A percentile compares a stretch with the other conserved stretches of the same genome.
These are phyloP conservation scores for Globisporangium spinosum DNA, from an alignment of 352 stramenopile species.

Conservation along the genomic window DNA sequence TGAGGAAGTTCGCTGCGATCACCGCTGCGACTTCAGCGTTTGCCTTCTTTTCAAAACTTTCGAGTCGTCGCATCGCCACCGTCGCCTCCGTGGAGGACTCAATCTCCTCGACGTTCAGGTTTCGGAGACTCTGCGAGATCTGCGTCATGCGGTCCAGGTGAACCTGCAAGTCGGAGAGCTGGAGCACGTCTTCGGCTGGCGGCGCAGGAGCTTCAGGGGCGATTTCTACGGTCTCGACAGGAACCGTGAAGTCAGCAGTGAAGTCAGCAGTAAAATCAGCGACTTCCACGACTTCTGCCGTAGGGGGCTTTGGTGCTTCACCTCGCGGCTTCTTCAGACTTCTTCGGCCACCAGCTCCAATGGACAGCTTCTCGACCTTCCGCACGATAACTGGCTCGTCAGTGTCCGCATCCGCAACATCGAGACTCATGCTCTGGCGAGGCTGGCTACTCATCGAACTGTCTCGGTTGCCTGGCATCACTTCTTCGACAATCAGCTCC, in stretches of 20 bases:
- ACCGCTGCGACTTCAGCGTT: constrained; percentile 49
- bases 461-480: constrained; percentile 31
- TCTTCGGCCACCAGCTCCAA: constrained; percentile 33
- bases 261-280: constrained; percentile 26
- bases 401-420: constrained; percentile 18
- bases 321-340: constrained; percentile 25
- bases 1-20: constrained; percentile 57
- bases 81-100: constrained; percentile 40
- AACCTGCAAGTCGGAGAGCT: constrained; percentile 62
- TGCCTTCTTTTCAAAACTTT: constrained; percentile 49
- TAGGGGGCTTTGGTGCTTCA: constrained; percentile 5
- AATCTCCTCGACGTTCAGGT: constrained; percentile 42
- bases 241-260: constrained; percentile 20
- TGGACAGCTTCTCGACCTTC: constrained; percentile 41
- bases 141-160: constrained; percentile 75
- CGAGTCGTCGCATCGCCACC: constrained; percentile 44
- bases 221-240: constrained; percentile 8
- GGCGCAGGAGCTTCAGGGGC: neutral
- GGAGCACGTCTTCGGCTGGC: constrained; percentile 26
- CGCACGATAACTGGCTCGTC: constrained; percentile 42
- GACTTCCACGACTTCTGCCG: constrained; percentile 23
- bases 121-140: constrained; percentile 55
- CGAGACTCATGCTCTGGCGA: constrained; percentile 13
- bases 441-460: constrained; percentile 22
- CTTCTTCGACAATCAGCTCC: constrained; percentile 50